These are phyloP conservation scores for Collybiopsis confluens DNA, from an alignment of 768 basidiomycete species.

Conservation along the genomic window DNA sequence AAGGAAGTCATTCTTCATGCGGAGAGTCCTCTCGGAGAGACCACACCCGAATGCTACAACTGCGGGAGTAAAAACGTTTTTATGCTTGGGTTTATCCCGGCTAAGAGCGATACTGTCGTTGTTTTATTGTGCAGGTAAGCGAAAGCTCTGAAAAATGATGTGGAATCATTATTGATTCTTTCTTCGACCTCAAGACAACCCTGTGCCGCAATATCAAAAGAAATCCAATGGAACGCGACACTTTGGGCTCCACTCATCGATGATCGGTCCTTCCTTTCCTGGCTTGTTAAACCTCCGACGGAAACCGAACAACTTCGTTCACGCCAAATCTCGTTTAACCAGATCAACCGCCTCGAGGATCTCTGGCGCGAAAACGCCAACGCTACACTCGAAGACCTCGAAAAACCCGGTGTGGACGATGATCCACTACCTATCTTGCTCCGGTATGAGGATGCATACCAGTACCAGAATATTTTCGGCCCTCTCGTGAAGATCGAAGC, in stretches of 20 bases:
- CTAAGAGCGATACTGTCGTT: constrained; percentile 98
- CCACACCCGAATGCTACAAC: constrained; percentile 97
- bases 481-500: constrained; percentile 99
- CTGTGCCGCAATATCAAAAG: constrained; percentile 94
- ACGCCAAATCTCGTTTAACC: constrained; percentile 93
- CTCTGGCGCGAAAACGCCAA: constrained; percentile 95
- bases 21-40: constrained; percentile 94
- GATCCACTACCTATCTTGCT: constrained; percentile 90
- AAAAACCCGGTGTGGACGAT: constrained; percentile 96
- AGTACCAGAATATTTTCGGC: constrained; percentile 99
- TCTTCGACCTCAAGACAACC: constrained; percentile 85
- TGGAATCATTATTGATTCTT: not conserved
- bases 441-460: constrained; percentile 97
- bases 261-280: constrained; percentile 97
- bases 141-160: not conserved
- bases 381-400: constrained; percentile 94
- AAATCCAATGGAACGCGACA: constrained; percentile 97
- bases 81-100: constrained; percentile 98
- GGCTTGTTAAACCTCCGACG: constrained; percentile 96
- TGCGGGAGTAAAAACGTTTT: constrained; percentile 99
- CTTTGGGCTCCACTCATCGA: constrained; percentile 99
- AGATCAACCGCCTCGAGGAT: constrained; percentile 97
- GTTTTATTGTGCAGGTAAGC: constrained; percentile 92
- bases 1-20: constrained; percentile 97
- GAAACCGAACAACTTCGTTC: constrained; percentile 96